phyloP scores from a whole-genome alignment of 2,329 filamentous ascomycete genomes.

The Westerdykella aurantiaca region DNA sequence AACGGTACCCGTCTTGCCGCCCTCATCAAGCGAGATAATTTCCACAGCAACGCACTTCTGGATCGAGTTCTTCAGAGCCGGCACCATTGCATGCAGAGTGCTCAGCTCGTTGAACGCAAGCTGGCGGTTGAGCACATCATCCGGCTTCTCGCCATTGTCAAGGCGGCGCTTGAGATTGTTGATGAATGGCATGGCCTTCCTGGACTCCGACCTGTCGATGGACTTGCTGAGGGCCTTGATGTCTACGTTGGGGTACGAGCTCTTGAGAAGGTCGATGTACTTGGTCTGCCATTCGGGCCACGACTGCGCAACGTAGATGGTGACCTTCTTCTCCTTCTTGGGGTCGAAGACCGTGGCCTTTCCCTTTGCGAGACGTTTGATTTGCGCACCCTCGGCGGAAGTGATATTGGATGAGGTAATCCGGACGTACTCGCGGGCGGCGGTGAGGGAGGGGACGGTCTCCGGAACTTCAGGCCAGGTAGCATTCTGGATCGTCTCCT shows the following conservation, averaged over 20 bases:
- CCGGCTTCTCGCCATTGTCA: slow-evolving; percentile 58
- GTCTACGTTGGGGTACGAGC: slow-evolving; percentile 50
- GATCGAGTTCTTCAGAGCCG: slow-evolving; percentile 69
- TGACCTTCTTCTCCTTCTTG: slow-evolving; percentile 85
- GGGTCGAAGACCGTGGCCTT: slow-evolving; percentile 82
- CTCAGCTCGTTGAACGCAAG: slow-evolving; percentile 79
- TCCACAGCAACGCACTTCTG: slow-evolving; percentile 64
- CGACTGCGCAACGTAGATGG: slow-evolving; percentile 71
- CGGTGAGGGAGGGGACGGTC: slow-evolving; percentile 62
- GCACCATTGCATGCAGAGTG: slow-evolving; percentile 70
- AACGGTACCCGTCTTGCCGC: slow-evolving; percentile 58
- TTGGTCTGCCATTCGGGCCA: slow-evolving; percentile 91
- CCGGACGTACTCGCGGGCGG: slow-evolving; percentile 77
- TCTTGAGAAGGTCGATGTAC: slow-evolving; percentile 33
- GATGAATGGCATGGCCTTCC: slow-evolving; percentile 97
- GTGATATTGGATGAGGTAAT: slow-evolving; percentile 71
- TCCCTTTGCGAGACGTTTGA: slow-evolving; percentile 90
- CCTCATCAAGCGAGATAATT: slow-evolving; percentile 65
- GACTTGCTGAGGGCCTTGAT: slow-evolving; percentile 75
- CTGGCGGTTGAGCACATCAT: slow-evolving; percentile 72
- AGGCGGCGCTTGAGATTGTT: slow-evolving; percentile 81
- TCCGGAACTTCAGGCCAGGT: slow-evolving; percentile 65
- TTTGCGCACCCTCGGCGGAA: slow-evolving; percentile 72
- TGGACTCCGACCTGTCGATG: slow-evolving; percentile 84
- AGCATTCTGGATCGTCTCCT: slow-evolving; percentile 70